phyloP scores from a whole-genome alignment of 2,329 filamentous ascomycete genomes.

The Aspergillus alliaceus region DNA sequence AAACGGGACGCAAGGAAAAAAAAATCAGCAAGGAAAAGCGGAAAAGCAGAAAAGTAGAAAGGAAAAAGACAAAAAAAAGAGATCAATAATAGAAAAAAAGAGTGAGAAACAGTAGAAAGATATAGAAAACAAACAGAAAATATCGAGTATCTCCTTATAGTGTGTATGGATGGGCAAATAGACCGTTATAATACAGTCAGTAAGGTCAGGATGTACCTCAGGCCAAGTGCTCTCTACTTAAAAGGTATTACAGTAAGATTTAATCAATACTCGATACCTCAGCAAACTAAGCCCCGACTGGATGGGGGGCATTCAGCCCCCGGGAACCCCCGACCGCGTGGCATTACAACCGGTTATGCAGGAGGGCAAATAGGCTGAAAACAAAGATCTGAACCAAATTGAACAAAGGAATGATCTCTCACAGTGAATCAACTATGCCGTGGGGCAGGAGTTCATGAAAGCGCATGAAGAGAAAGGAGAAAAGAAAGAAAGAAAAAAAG shows the following conservation, averaged over 20 bases:
- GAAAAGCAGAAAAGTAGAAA: conserved; percentile 6
- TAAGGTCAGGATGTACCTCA: too few relatives aligned
- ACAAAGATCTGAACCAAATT: neutral
- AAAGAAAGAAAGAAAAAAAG: neutral
- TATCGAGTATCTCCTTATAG: neutral
- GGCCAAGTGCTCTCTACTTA: too few relatives aligned
- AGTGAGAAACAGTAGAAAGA: conserved; percentile 4
- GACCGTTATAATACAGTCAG: too few relatives aligned
- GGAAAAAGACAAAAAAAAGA: conserved; percentile 3
- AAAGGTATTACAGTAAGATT: conserved; percentile 1
- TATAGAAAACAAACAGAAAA: neutral
- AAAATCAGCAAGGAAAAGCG: neutral
- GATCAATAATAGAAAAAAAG: conserved; percentile 8
- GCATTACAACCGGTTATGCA: conserved; percentile 3
- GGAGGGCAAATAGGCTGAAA: neutral
- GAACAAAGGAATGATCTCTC: neutral
- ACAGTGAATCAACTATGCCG: neutral
- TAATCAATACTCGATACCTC: neutral
- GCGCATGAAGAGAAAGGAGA: neutral
- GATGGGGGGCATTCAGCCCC: conserved; percentile 2
- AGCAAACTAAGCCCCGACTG: neutral
- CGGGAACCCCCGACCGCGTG: conserved; percentile 8
- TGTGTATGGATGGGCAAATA: neutral
- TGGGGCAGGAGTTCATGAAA: neutral
- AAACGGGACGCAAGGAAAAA: neutral